These are phyloP conservation scores for Tranzscheliella williamsii DNA, from an alignment of 1,284 basidiomycete genomes.

Conservation along the genomic window DNA sequence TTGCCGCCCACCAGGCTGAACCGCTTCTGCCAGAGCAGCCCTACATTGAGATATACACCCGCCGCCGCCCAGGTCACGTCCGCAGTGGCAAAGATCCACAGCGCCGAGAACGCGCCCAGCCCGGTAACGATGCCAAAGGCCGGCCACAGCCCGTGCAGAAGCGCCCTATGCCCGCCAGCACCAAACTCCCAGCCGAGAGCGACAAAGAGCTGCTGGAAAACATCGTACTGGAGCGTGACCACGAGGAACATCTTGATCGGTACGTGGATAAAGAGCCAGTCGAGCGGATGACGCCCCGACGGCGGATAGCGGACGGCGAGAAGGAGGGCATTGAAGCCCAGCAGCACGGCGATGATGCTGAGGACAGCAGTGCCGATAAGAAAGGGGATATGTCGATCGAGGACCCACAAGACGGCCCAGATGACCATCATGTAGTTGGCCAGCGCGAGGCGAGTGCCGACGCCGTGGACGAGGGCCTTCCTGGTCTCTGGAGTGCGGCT, in stretches of 20 bases:
- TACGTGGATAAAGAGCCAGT: slow-evolving; percentile 65
- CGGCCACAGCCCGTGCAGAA: slow-evolving; percentile 45
- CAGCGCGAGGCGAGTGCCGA: slow-evolving; percentile 75
- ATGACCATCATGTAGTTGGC: slow-evolving; percentile 80
- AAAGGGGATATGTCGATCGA: slow-evolving; percentile 45
- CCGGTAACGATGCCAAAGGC: slow-evolving; percentile 42
- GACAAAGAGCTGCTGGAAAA: slow-evolving; percentile 65
- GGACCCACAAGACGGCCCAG: slow-evolving; percentile 81
- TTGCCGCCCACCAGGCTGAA: slow-evolving; percentile 26
- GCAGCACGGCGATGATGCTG: slow-evolving; percentile 35
- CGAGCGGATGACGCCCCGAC: slow-evolving; percentile 62
- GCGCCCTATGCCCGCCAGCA: slow-evolving; percentile 16
- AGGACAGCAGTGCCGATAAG: slow-evolving; percentile 42
- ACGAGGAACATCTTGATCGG: slow-evolving; percentile 64
- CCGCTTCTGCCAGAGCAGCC: slow-evolving; percentile 45
- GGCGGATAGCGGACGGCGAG: slow-evolving; percentile 52
- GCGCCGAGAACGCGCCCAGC: slow-evolving; percentile 34
- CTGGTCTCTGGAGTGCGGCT: slow-evolving; percentile 79
- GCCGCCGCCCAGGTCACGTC: slow-evolving; percentile 48
- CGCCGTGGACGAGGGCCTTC: slow-evolving; percentile 65
- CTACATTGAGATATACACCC: slow-evolving; percentile 46
- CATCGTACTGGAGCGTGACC: slow-evolving; percentile 63
- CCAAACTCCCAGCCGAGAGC: slow-evolving; percentile 63
- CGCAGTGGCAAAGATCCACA: slow-evolving; percentile 53
- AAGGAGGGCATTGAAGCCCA: slow-evolving; percentile 46